Conservation (phyloP, 2,329 filamentous ascomycete genomes). For the Colletotrichum eleusines region DNA sequence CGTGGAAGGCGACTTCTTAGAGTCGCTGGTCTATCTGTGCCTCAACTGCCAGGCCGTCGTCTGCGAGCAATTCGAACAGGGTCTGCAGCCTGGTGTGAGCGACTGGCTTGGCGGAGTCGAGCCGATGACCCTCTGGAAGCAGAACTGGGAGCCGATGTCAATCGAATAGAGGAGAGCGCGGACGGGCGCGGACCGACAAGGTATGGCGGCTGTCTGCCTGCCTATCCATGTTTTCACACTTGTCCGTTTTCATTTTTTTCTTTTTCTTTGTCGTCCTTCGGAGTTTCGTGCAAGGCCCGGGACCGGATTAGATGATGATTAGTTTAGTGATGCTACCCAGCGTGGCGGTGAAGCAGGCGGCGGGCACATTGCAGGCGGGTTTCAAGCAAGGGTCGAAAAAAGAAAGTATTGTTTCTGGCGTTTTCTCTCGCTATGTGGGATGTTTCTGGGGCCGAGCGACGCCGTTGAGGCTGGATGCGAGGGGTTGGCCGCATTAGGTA, state of each 20-base stretch:
- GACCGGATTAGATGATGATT: background rate
- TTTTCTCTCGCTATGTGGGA: background rate
- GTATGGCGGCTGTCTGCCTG: background rate
- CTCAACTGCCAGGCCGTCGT: slow-evolving; percentile 49
- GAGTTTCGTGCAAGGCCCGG: background rate
- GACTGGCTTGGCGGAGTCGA: slow-evolving; percentile 39
- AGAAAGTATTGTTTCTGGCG: slow-evolving; percentile 24
- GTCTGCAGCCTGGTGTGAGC: slow-evolving; percentile 20
- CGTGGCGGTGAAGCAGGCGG: slow-evolving; percentile 13
- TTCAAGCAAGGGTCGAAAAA: slow-evolving; percentile 1
- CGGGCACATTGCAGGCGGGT: background rate
- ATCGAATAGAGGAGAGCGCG: background rate
- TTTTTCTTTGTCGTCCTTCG: background rate
- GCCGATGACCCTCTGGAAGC: slow-evolving; percentile 12
- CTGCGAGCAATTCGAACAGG: slow-evolving; percentile 11
- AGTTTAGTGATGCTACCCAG: slow-evolving; percentile 24
- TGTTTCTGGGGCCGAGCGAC: background rate
- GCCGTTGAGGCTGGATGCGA: background rate
- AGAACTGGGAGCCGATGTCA: slow-evolving; percentile 14
- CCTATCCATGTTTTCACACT: background rate
- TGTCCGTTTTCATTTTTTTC: background rate
- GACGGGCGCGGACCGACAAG: too few species aligned
- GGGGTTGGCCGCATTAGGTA: slow-evolving; percentile 24
- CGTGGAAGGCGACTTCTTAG: slow-evolving; percentile 19
- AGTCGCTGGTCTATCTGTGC: slow-evolving; percentile 49